A percentile compares a stretch with the other conserved stretches of the same genome.
Conservation (phyloP, 2,329 filamentous ascomycete species). For the Fusarium musae region DNA sequence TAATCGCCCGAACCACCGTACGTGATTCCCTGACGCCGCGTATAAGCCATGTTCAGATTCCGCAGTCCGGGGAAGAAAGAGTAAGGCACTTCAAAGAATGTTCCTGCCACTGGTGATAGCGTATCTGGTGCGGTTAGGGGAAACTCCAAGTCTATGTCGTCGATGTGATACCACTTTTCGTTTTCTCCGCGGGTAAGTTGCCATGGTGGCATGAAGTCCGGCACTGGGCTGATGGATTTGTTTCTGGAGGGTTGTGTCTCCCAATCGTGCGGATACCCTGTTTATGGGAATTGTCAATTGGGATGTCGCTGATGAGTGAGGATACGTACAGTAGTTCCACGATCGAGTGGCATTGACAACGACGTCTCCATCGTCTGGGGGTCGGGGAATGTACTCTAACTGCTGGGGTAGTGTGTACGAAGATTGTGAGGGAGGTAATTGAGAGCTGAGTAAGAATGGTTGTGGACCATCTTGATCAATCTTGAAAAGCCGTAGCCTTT, state of each 20-base stretch:
- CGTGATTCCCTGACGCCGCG: neutral
- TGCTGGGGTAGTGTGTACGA: neutral
- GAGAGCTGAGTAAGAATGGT: neutral
- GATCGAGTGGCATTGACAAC: neutral
- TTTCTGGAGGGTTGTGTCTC: neutral
- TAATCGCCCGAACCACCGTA: neutral
- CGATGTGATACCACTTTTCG: constrained; percentile 12
- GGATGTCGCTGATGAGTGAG: too few relatives aligned
- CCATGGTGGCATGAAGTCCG: constrained; percentile 1
- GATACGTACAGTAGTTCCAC: constrained; percentile 1
- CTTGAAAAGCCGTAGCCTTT: neutral
- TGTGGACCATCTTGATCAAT: neutral
- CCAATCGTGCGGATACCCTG: neutral
- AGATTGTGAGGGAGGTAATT: neutral
- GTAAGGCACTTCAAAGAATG: neutral
- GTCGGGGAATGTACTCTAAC: neutral
- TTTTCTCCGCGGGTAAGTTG: neutral
- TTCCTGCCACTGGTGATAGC: neutral
- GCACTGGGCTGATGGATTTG: neutral
- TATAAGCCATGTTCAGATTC: neutral
- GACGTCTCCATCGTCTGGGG: neutral
- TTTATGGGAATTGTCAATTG: neutral
- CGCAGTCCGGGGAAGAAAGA: neutral
- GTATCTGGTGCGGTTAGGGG: neutral
- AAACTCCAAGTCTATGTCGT: neutral